phyloP scores from a whole-genome alignment of 345 rosid species.

The Toxicodendron radicans region DNA sequence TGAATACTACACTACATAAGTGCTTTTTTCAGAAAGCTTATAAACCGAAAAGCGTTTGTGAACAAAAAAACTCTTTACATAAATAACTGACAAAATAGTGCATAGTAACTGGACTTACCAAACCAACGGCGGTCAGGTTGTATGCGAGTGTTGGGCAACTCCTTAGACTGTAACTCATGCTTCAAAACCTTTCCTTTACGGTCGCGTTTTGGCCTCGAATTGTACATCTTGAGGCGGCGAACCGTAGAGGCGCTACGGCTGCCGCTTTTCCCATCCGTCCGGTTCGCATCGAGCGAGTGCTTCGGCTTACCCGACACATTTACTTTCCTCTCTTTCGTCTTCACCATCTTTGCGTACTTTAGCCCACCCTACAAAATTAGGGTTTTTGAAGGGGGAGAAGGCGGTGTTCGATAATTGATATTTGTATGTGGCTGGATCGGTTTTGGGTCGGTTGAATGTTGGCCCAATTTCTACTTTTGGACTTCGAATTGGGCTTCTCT shows the following conservation, averaged over 20 bases:
- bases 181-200: constrained; percentile 57
- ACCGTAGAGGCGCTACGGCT: constrained; percentile 70
- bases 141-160: constrained; percentile 73
- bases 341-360: constrained; percentile 29
- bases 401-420: rapidly evolving
- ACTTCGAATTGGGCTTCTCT: not conserved
- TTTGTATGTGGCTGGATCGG: not conserved
- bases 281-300: constrained; percentile 88
- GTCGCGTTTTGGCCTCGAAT: constrained; percentile 56
- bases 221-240: constrained; percentile 88
- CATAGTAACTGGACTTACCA: constrained; percentile 34
- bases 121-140: constrained; percentile 91
- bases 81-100: not conserved
- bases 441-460: not conserved
- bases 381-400: not conserved
- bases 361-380: not conserved
- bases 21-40: not conserved
- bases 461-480: not conserved
- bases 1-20: not conserved
- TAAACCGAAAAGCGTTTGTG: not conserved
- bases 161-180: constrained; percentile 74
- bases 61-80: not conserved
- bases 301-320: constrained; percentile 85
- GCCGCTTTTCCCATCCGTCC: constrained; percentile 49
- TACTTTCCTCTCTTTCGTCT: constrained; percentile 62